A percentile compares a stretch with the other conserved stretches of the same genome.
phyloP scores from a whole-genome alignment of 2,329 filamentous ascomycete genomes.

The Hortaea sp. region DNA sequence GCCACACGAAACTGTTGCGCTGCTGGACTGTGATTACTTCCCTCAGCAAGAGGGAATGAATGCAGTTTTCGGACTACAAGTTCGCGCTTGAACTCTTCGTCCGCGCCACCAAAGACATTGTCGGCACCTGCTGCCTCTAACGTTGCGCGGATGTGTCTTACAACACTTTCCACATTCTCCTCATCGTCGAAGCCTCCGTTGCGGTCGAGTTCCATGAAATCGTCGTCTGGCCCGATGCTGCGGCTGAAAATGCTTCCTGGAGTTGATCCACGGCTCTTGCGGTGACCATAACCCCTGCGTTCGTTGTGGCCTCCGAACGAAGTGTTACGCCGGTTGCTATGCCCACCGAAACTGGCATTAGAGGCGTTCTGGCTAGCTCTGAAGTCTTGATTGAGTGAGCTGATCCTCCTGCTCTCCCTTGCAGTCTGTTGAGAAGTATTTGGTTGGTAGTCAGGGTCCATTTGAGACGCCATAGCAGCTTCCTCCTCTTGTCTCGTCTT shows the following conservation, averaged over 20 bases:
- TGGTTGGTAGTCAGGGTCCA: conserved; percentile 39
- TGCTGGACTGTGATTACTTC: neutral
- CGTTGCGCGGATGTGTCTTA: conserved; percentile 20
- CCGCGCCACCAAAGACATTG: conserved; percentile 20
- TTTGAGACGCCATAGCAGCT: conserved; percentile 38
- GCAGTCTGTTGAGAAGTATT: conserved; percentile 35
- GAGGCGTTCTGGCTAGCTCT: conserved; percentile 28
- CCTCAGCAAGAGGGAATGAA: neutral
- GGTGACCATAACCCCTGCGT: conserved; percentile 49
- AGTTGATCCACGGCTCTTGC: conserved; percentile 46
- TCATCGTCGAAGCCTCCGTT: conserved; percentile 17
- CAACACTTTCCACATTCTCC: conserved; percentile 17
- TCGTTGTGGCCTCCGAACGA: conserved; percentile 61
- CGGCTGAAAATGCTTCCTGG: conserved; percentile 35
- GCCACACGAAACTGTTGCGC: conserved; percentile 3
- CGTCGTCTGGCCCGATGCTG: conserved; percentile 26
- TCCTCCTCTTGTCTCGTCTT: conserved; percentile 29
- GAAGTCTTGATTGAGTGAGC: conserved; percentile 62
- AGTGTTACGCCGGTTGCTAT: conserved; percentile 52
- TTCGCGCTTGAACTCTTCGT: conserved; percentile 24
- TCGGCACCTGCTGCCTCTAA: conserved; percentile 21
- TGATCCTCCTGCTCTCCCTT: conserved; percentile 69
- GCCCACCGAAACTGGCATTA: conserved; percentile 38
- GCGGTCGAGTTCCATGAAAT: conserved; percentile 25
- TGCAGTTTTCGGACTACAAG: conserved; percentile 25